Evolutionary conservation across 257 asterid species (phyloP), one percentile per base, ranked within the genome.

Genomic region (Parsonsia alboflavescens): DNA sequence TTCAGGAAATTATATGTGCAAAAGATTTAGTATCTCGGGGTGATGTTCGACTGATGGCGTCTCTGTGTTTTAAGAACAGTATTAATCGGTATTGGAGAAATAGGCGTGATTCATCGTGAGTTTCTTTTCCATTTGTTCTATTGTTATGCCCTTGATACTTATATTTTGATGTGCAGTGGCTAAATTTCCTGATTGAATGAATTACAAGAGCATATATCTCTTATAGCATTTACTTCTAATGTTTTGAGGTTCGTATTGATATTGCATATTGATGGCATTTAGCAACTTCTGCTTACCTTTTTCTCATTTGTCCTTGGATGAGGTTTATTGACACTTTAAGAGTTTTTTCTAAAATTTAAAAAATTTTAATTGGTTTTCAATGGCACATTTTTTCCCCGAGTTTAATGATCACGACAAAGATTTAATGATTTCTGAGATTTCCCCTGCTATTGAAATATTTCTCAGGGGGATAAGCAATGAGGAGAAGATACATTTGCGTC

Each of bases 31-130:
- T 56, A 28, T 77, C 88, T 19, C 99, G 89, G 70, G 82, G 80
- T 13, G 91, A 84, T 81, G 98, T 95, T 78, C 91, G 99, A 77
- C 84, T 95, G 79, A 64, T 92, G 93, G 97, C 99, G 68, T 86
- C 98, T 1, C 96, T 95, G 62, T 95, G 86, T 84, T 92, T 92
- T 73, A 95, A 95, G 85, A 95, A 92, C 81, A 84, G 90, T 82
- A 80, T 95, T 77, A 88, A 64, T 82, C 90, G 96, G 68, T 88
- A 90, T 74, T 95, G 99, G 99, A 89, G 99, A 85, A 88, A 68
- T 76, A 82, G 88, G 85, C 97, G 97, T 17, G 91, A 88, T 78
- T 83, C 96, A 17, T 65, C 82, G 99, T 95, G 75, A 84, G 98
- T 85, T 67, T 61, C 39, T 69, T 64, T 2, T n/a, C 61, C 42